Evolutionary conservation across 2,329 filamentous ascomycete genomes (phyloP).

Genomic region (Botrytis byssoidea): DNA sequence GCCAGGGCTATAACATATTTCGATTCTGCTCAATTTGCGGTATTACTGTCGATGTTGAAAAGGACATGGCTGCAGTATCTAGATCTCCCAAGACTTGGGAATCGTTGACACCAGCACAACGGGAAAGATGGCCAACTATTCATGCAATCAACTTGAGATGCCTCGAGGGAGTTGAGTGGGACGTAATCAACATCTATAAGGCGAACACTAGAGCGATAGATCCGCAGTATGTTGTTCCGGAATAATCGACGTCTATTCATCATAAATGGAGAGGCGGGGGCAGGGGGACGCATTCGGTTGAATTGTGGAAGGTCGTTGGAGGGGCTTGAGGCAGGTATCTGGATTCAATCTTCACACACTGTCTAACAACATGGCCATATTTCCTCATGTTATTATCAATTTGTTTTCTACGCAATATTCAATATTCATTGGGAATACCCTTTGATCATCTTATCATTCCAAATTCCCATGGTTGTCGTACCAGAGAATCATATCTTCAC

Average conservation of each 20-base stretch:
- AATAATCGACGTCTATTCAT: background rate
- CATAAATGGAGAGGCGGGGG: background rate
- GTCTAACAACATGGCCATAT: background rate
- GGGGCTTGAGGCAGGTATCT: background rate
- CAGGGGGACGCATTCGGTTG: background rate
- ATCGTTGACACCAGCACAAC: slow-evolving; percentile 3
- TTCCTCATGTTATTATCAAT: background rate
- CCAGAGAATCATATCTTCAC: background rate
- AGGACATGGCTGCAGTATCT: background rate
- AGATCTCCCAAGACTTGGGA: background rate
- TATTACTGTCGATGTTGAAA: slow-evolving; percentile 7
- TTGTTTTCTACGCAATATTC: background rate
- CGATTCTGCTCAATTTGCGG: slow-evolving; percentile 25
- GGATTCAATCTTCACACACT: background rate
- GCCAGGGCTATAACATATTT: slow-evolving; percentile 7
- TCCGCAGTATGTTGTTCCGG: slow-evolving; percentile 23
- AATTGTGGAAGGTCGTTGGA: background rate
- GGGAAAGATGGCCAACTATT: slow-evolving; percentile 15
- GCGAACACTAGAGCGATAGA: slow-evolving; percentile 11
- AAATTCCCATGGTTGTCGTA: background rate
- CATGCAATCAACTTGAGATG: slow-evolving; percentile 24
- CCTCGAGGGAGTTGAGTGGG: slow-evolving; percentile 27
- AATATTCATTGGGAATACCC: background rate
- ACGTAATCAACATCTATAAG: slow-evolving; percentile 19
- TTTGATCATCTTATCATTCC: too few relatives aligned